phyloP scores from a whole-genome alignment of 2,329 filamentous ascomycete genomes.

The Lecanicillium sp. region DNA sequence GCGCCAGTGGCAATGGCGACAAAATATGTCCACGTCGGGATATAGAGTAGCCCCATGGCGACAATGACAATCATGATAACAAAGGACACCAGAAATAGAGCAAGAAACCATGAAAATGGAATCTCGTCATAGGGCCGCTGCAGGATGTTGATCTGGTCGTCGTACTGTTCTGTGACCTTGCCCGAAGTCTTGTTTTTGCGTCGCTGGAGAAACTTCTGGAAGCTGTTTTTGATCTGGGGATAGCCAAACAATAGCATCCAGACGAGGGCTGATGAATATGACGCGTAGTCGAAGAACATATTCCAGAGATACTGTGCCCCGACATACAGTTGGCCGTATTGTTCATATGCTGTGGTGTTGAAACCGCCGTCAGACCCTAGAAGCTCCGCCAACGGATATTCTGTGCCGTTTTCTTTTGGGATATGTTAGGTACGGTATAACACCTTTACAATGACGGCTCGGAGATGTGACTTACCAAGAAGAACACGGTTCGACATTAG shows the following conservation, averaged over 20 bases:
- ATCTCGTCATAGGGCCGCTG: slow-evolving; percentile 51
- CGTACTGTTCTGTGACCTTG: slow-evolving; percentile 46
- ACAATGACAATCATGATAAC: slow-evolving; percentile 38
- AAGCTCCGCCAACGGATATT: slow-evolving; percentile 24
- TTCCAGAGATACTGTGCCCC: slow-evolving; percentile 49
- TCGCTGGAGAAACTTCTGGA: slow-evolving; percentile 33
- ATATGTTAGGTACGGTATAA: slow-evolving; percentile 12
- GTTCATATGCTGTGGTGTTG: slow-evolving; percentile 39
- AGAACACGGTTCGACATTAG: slow-evolving; percentile 53
- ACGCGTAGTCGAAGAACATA: slow-evolving; percentile 54
- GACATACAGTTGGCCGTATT: slow-evolving; percentile 48
- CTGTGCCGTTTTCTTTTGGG: slow-evolving; percentile 23
- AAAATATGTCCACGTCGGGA: slow-evolving; percentile 53
- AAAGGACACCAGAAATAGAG: slow-evolving; percentile 38
- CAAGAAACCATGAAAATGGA: slow-evolving; percentile 49
- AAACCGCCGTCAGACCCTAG: slow-evolving; percentile 28
- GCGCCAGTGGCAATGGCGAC: slow-evolving; percentile 48
- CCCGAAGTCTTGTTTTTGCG: slow-evolving; percentile 18
- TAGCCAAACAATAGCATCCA: slow-evolving; percentile 53
- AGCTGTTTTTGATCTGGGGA: slow-evolving; percentile 35
- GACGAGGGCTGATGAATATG: slow-evolving; percentile 48
- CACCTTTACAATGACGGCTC: neutral
- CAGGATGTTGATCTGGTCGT: slow-evolving; percentile 51
- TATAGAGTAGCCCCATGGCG: slow-evolving; percentile 43
- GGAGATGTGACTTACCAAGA: slow-evolving; percentile 16